Percentiles rank a stretch among this genome's conserved stretches.
Evolutionary conservation across 345 rosid species (phyloP).

Genomic region (Angophora floribunda): DNA sequence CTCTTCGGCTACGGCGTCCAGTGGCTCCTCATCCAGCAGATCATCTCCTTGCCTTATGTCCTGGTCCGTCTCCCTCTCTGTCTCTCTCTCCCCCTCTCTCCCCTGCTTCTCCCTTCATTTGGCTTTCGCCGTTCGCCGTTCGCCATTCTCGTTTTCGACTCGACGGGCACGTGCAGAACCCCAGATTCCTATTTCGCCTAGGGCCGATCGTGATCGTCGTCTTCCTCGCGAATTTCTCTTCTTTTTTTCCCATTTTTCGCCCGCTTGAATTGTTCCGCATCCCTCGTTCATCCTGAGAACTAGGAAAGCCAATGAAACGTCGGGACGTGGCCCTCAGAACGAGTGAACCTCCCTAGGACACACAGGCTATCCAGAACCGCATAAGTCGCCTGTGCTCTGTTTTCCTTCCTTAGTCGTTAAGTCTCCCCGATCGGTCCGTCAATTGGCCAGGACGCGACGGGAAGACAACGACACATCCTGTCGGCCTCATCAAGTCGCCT

Average conservation of each 20-base stretch:
- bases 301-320: not conserved
- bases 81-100: not conserved
- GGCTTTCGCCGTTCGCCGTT: not conserved
- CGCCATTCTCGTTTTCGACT: not conserved
- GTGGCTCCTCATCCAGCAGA: slow-evolving; percentile 49
- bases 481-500: not conserved
- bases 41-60: slow-evolving; percentile 50
- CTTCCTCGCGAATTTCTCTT: not conserved
- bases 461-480: not conserved
- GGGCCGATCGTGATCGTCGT: not conserved
- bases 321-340: not conserved
- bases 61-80: slow-evolving; percentile 26
- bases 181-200: not conserved
- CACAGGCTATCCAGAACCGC: not conserved
- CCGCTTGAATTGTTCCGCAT: not conserved
- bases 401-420: not conserved
- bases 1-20: slow-evolving; percentile 57
- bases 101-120: not conserved
- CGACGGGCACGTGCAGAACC: not conserved
- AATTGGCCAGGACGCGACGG: not conserved
- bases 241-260: not conserved
- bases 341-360: not conserved
- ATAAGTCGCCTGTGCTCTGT: not conserved
- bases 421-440: not conserved
- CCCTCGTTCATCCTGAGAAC: not conserved